Conservation (phyloP, 345 rosid species). For the Linum lewisii region DNA sequence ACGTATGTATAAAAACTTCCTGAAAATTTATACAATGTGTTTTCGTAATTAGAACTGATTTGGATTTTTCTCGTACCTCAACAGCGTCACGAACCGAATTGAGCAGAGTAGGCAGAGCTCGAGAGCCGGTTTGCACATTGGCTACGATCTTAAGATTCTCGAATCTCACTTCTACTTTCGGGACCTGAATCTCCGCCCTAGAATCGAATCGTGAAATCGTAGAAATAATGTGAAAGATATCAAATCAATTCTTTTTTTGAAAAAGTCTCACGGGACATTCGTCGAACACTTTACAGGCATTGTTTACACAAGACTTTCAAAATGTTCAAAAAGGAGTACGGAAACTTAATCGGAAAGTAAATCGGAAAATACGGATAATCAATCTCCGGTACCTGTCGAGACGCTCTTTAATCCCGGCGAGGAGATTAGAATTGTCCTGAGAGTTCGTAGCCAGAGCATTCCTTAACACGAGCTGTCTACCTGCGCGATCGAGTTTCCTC, state of each 20-base stretch:
- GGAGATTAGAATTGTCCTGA: conserved; percentile 62
- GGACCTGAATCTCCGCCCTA: conserved; percentile 68
- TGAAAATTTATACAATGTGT: too few relatives aligned
- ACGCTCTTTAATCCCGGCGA: conserved; percentile 65
- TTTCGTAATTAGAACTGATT: too few relatives aligned
- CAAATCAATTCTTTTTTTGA: too few relatives aligned
- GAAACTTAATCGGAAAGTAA: too few relatives aligned
- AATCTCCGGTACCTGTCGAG: conserved; percentile 45
- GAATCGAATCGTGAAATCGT: not conserved
- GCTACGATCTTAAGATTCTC: conserved; percentile 54
- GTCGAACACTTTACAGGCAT: not conserved
- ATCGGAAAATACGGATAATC: too few relatives aligned
- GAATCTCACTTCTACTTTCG: conserved; percentile 70
- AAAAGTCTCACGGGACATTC: not conserved
- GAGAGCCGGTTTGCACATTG: conserved; percentile 50
- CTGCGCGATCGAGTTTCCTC: conserved; percentile 40
- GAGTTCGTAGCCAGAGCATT: conserved; percentile 76
- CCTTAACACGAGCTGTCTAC: conserved; percentile 62
- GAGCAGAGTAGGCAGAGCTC: conserved; percentile 82
- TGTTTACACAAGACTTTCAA: not conserved
- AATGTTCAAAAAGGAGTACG: too few relatives aligned
- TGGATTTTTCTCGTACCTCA: too few relatives aligned
- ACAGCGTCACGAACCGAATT: conserved; percentile 50
- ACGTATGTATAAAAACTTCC: not conserved
- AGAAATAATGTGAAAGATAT: not conserved